Base-by-base conservation (phyloP, 257 asterid genomes). In the Agastache rugosa region DNA sequence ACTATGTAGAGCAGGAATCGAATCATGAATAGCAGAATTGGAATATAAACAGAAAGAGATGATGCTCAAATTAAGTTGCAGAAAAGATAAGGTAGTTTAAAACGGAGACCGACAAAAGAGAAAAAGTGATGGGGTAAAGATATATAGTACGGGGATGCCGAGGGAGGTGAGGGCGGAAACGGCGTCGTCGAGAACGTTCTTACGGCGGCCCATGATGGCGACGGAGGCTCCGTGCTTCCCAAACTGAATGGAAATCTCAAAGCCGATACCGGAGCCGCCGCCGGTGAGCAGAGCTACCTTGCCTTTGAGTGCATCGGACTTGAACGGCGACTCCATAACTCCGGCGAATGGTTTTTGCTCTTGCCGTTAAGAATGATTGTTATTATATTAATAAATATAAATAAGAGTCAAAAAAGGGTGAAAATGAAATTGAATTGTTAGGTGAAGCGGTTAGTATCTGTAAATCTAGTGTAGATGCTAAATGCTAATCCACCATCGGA, bases 121-220 rank as follows among this genome's bases (percentile, higher is more conserved):
- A 8, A 39, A 10, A 9, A 25, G 16, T 11, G 35, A 22, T 48
- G 8, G 56, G 56, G 22, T 25, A 11, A 31, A 11, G 27, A 37
- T 1, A 23, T 1, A 23, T 1, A 37, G 41, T 83, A 90, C 97
- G 77, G 87, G 87, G 75, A 92, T 85, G 69, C 91, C 94, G 74
- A 88, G 85, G 77, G 96, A 82, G 22, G 48, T 85, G 84, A 92
- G 97, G 77, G 79, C 55, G 67, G 96, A 79, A 72, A 90, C 97
- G 60, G 96, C 94, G 61, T 84, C 87, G 84, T 87, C 88, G 1
- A 92, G 58, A 69, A 92, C 91, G 72, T 61, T 34, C 76, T 76
- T 86, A 20, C 98, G 97, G 80, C 98, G 98, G 71, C 98, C 98
- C 98, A 93, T 90, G 78, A 90, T 83, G 55, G 92, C 92, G 73